These are phyloP conservation scores for Lentinus tigrinus DNA, from an alignment of 768 basidiomycete species.

Conservation along the genomic window DNA sequence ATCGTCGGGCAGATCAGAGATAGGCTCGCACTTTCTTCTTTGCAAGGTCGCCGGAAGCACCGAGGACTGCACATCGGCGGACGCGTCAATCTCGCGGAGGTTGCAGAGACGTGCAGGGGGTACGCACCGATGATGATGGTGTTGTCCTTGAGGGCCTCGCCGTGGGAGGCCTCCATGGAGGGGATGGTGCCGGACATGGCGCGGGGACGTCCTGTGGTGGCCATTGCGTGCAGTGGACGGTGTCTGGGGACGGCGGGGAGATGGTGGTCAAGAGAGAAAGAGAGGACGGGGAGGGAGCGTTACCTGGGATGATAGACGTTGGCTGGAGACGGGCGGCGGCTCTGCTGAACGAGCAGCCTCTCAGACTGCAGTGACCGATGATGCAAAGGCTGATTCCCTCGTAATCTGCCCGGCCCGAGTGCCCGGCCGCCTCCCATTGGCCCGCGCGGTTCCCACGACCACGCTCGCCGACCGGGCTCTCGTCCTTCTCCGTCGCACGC, in stretches of 20 bases:
- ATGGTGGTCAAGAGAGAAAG: slow-evolving; percentile 16
- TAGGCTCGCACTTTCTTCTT: slow-evolving; percentile 83
- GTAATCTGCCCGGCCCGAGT: slow-evolving; percentile 14
- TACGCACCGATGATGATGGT: slow-evolving; percentile 82
- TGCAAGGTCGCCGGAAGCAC: slow-evolving; percentile 95
- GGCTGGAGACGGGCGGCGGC: neutral
- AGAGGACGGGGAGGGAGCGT: slow-evolving; percentile 3
- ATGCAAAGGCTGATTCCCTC: slow-evolving; percentile 17
- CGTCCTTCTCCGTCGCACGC: too few species aligned
- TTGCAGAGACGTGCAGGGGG: slow-evolving; percentile 2
- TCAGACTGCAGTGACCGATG: slow-evolving; percentile 9
- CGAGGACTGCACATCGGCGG: slow-evolving; percentile 60
- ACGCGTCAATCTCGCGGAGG: neutral
- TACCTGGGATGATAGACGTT: neutral
- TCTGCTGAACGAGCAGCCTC: slow-evolving; percentile 22
- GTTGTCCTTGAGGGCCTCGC: slow-evolving; percentile 76
- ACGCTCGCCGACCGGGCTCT: slow-evolving; percentile 4
- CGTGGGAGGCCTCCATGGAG: slow-evolving; percentile 74
- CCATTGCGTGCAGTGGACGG: slow-evolving; percentile 16
- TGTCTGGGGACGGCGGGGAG: neutral
- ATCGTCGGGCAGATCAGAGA: slow-evolving; percentile 11
- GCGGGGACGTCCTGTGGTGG: slow-evolving; percentile 37
- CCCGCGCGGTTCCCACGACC: slow-evolving; percentile 11
- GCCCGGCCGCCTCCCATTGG: slow-evolving; percentile 9
- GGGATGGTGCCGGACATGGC: slow-evolving; percentile 82